Evolutionary conservation across 73 alveolate genomes (phyloP).

Genomic region (Paramecium octaurelia): DNA sequence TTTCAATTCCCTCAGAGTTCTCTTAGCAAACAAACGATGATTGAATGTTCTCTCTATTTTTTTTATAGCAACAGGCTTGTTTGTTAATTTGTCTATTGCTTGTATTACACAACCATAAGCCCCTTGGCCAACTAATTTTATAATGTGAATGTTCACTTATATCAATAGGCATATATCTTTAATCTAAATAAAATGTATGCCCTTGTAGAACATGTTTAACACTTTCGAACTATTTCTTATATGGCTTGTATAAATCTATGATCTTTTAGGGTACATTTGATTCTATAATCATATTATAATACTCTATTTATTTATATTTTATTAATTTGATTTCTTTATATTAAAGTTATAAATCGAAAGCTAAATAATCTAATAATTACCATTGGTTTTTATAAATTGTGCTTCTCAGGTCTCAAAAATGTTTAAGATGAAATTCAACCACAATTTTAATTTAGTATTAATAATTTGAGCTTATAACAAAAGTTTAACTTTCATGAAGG

Average conservation of each 20-base stretch:
- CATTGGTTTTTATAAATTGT: background rate
- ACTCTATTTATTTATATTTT: background rate
- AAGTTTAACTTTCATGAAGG: background rate
- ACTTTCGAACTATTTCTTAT: background rate
- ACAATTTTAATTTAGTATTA: background rate
- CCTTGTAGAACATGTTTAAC: constrained; percentile 33
- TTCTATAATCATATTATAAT: background rate
- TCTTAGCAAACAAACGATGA: constrained; percentile 65
- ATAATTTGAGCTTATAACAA: too few species aligned
- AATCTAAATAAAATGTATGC: constrained; percentile 55
- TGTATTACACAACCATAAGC: constrained; percentile 81
- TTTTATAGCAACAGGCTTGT: constrained; percentile 70
- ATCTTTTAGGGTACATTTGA: background rate
- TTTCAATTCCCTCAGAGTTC: constrained; percentile 78
- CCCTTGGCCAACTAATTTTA: constrained; percentile 68
- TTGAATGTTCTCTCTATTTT: constrained; percentile 79
- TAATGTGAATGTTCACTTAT: constrained; percentile 3
- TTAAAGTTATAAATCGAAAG: background rate
- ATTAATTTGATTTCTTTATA: background rate
- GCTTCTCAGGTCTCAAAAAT: background rate
- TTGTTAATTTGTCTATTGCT: constrained; percentile 67
- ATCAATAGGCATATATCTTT: constrained; percentile 69
- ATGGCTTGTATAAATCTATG: background rate
- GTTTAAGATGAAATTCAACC: background rate
- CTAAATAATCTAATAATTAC: background rate